phyloP scores from a whole-genome alignment of 805 yeast genomes.

The Cyberlindnera galapagoensis region DNA sequence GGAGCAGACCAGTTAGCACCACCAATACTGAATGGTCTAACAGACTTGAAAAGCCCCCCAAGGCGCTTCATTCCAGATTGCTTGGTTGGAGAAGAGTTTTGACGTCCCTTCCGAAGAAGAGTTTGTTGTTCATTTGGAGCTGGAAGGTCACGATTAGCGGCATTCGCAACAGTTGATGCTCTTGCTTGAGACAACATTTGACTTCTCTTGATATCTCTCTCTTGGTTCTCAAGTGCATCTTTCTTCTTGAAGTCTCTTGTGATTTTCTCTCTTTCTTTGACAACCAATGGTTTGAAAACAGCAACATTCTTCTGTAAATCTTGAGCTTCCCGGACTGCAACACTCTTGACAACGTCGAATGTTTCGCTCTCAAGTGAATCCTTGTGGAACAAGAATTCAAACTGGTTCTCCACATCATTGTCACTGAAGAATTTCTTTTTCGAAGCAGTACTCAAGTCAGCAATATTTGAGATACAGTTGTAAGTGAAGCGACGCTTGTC shows the following conservation, averaged over 20 bases:
- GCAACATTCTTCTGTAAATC: constrained; percentile 29
- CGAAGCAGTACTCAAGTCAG: no score
- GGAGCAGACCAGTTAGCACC: constrained; percentile 30
- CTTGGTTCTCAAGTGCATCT: constrained; percentile 33
- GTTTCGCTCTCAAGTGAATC: no score
- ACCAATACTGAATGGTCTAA: constrained; percentile 56
- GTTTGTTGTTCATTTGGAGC: constrained; percentile 11
- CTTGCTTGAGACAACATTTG: constrained; percentile 26
- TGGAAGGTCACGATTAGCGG: constrained; percentile 9
- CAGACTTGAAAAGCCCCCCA: constrained; percentile 51
- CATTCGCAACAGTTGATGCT: constrained; percentile 12
- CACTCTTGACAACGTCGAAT: constrained; percentile 19
- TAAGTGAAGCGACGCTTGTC: constrained; percentile 73
- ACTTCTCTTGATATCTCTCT: constrained; percentile 29
- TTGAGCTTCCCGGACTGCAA: constrained; percentile 30
- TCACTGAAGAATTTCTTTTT: no score
- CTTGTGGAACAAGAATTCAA: no score
- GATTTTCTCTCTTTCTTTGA: constrained; percentile 44
- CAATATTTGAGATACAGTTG: constrained; percentile 50
- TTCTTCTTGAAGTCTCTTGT: constrained; percentile 44
- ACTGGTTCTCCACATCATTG: no score
- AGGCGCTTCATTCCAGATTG: constrained; percentile 34
- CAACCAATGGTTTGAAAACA: constrained; percentile 40
- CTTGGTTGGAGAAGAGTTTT: constrained; percentile 17
- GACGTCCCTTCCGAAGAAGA: constrained; percentile 16